Base-by-base conservation (phyloP, 805 yeast species). In the Yamadazyma sp. region DNA sequence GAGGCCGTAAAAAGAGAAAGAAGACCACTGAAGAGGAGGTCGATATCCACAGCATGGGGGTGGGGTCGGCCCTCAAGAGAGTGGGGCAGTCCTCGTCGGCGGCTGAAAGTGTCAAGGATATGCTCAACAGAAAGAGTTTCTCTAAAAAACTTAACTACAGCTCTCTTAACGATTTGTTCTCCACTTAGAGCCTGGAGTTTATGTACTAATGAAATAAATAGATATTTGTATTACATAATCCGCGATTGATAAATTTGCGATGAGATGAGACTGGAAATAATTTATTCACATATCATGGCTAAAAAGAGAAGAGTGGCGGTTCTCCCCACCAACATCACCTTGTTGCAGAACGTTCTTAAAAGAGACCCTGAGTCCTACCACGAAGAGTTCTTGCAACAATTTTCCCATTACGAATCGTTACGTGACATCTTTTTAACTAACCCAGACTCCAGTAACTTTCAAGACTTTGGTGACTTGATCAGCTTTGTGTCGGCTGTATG, bases 401-500 rank as follows among this genome's bases (percentile, higher is more conserved):
- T 83, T 57, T 78, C 93, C 36, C 98, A 93, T 60, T 93, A 93
- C 62, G 89, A 84, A 57, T 85, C 98, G 2, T 66, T 89, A 41
- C 71, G 95, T 60, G 98, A 91, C 53, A 84, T 93, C 42, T 87
- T 85, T 54, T 67, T 88, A 59, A 65, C 82, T 44, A 84, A 84
- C 59, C 89, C 90, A 1, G 35, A 34, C 13, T 40, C 64, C 4
- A 60, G 72, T 4, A 75, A 79, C 19, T 76, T 76, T 36, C 74
- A 75, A 42, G 81, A 76, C 26, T 85, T 93, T 56, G 77, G 77
- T 7, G 98, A 90, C 47, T 69, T 90, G 44, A 80, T 93, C 38
- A 95, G 96, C 0, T 91, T 93, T 56, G 82, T 93, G 31, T 76
- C 95, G 12, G 97, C 95, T 31, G 96, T 93, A 33, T 87, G 96